Percentiles rank a stretch among this genome's conserved stretches.
Conservation (phyloP, 2,329 filamentous ascomycete genomes). For the Aspergillus pseudotamarii region DNA sequence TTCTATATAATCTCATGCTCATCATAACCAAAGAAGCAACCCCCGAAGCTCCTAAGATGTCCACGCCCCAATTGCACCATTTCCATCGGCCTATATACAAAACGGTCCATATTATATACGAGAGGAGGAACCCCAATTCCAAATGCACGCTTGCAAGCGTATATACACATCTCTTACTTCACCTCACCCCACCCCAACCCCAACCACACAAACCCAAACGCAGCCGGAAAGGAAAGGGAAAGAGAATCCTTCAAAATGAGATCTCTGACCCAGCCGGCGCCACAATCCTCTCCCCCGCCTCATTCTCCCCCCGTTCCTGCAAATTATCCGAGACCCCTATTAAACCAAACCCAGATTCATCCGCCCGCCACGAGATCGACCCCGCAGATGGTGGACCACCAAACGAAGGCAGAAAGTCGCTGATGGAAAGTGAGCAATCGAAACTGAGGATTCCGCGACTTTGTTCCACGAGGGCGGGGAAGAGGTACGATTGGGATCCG, state of each 20-base stretch:
- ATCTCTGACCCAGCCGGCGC: not conserved
- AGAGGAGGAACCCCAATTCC: not conserved
- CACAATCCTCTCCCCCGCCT: not conserved
- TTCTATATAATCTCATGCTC: not conserved
- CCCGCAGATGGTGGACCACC: slow-evolving; percentile 1
- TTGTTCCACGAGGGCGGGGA: slow-evolving; percentile 36
- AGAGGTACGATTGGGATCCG: slow-evolving; percentile 42
- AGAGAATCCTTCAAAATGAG: not conserved
- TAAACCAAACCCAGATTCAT: not conserved
- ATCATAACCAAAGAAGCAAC: not conserved
- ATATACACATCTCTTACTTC: not conserved
- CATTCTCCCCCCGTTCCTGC: not conserved
- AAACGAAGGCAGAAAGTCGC: slow-evolving; percentile 30
- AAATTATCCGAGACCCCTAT: not conserved
- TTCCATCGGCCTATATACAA: not conserved
- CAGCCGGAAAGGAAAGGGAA: not conserved
- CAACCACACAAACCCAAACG: not conserved
- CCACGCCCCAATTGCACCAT: not conserved
- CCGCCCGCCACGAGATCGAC: not conserved
- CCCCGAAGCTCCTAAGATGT: not conserved
- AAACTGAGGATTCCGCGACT: slow-evolving; percentile 35
- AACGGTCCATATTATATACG: not conserved
- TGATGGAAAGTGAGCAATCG: slow-evolving; percentile 32
- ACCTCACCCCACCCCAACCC: not conserved
- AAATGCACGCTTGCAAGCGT: not conserved